Conservation (phyloP, 2,329 filamentous ascomycete genomes). For the Alternaria burnsii region DNA sequence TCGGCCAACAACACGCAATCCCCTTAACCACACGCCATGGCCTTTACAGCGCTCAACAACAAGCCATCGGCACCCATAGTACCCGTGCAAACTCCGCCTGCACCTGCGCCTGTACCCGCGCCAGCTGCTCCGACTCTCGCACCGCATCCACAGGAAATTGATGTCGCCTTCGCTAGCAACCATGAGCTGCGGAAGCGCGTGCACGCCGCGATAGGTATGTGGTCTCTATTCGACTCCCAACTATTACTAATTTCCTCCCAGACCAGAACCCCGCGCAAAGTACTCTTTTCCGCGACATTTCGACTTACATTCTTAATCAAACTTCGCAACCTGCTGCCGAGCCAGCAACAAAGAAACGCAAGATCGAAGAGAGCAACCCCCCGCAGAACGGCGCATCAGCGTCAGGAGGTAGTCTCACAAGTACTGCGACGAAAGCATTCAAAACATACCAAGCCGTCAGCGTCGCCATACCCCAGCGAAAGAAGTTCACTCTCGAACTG, state of each 20-base stretch:
- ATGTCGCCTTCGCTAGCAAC: conserved; percentile 46
- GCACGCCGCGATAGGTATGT: conserved; percentile 48
- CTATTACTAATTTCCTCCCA: conserved; percentile 11
- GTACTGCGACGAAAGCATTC: conserved; percentile 37
- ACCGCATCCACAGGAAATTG: conserved; percentile 41
- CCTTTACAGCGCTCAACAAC: conserved; percentile 36
- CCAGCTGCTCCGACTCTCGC: conserved; percentile 7
- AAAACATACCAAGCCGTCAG: conserved; percentile 60
- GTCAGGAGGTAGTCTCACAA: conserved; percentile 32
- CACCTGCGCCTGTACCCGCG: neutral
- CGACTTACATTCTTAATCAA: conserved; percentile 44
- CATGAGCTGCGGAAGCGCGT: conserved; percentile 50
- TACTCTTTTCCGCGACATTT: conserved; percentile 50
- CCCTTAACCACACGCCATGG: conserved; percentile 22
- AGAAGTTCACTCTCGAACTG: conserved; percentile 70
- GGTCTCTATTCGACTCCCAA: neutral
- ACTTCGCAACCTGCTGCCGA: conserved; percentile 32
- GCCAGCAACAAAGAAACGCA: conserved; percentile 51
- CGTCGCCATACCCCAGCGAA: conserved; percentile 69
- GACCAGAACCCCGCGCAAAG: conserved; percentile 45
- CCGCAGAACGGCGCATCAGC: conserved; percentile 27
- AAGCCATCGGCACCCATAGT: conserved; percentile 17
- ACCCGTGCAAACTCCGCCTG: conserved; percentile 6
- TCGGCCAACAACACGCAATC: conserved; percentile 16
- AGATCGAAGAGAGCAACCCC: conserved; percentile 42